phyloP scores from a whole-genome alignment of 345 rosid genomes.

The Gossypium australe region DNA sequence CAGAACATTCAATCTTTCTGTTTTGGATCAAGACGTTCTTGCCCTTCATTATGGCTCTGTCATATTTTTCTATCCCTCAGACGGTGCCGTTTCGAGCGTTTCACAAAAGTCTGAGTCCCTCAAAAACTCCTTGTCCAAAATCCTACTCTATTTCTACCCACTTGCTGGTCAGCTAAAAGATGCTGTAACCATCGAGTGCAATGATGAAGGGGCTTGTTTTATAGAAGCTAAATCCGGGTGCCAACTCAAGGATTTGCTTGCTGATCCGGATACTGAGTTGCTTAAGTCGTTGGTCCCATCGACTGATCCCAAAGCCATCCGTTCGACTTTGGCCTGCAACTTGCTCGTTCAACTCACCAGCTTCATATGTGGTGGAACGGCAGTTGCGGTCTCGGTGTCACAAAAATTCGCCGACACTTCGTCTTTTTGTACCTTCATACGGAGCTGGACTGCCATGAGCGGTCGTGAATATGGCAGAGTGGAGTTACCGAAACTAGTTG shows the following conservation, averaged over 20 bases:
- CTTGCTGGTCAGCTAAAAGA: background rate
- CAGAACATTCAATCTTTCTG: background rate
- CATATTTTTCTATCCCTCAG: background rate
- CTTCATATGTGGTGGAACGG: background rate
- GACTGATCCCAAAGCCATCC: background rate
- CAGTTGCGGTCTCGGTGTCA: background rate
- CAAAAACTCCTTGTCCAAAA: background rate
- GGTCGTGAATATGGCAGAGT: background rate
- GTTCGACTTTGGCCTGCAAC: background rate
- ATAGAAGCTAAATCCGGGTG: background rate
- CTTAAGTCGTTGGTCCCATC: background rate
- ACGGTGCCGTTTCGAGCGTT: background rate
- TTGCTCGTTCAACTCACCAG: background rate
- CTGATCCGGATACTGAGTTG: background rate
- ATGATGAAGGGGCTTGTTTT: background rate
- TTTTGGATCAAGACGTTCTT: background rate
- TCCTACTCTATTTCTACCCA: background rate
- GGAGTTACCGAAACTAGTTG: background rate
- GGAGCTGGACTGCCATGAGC: background rate
- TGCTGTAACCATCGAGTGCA: background rate
- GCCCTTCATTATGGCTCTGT: background rate
- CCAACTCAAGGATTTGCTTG: background rate
- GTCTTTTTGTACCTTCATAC: background rate
- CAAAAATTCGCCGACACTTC: background rate
- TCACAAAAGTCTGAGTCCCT: background rate